Percentiles rank a stretch among this genome's conserved stretches.
Conservation (phyloP, 2,329 filamentous ascomycete genomes). For the Plenodomus biglobosus region DNA sequence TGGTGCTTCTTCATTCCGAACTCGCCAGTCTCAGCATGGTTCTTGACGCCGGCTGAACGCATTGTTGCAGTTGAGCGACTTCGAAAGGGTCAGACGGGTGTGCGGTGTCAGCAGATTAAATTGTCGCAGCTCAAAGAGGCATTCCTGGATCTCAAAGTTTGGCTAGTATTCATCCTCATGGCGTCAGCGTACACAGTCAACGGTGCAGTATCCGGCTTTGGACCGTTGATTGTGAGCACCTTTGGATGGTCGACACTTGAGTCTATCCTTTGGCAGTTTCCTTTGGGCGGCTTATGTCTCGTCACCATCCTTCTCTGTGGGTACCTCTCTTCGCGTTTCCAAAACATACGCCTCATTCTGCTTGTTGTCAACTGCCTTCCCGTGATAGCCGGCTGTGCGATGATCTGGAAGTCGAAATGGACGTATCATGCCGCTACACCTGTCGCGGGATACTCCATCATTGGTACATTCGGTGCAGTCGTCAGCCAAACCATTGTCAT, state of each 20-base stretch:
- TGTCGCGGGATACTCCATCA: constrained; percentile 70
- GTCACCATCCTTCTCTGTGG: constrained; percentile 67
- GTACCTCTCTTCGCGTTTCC: constrained; percentile 61
- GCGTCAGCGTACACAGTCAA: constrained; percentile 60
- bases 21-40: constrained; percentile 69
- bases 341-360: constrained; percentile 66
- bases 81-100: constrained; percentile 53
- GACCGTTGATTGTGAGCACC: constrained; percentile 42
- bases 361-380: constrained; percentile 68
- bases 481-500: constrained; percentile 63
- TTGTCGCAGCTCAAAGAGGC: constrained; percentile 54
- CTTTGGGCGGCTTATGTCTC: constrained; percentile 68
- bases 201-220: constrained; percentile 47
- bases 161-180: constrained; percentile 46
- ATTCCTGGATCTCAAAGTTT: constrained; percentile 50
- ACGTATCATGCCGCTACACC: constrained; percentile 64
- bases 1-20: constrained; percentile 69
- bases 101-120: constrained; percentile 56
- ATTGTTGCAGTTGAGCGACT: constrained; percentile 55
- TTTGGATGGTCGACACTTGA: constrained; percentile 48
- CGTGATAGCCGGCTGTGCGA: constrained; percentile 71
- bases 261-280: constrained; percentile 64
- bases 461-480: constrained; percentile 71
- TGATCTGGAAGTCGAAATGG: constrained; percentile 73
- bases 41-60: constrained; percentile 63